These are phyloP conservation scores for Fusarium guadeloupense DNA, from an alignment of 2,329 filamentous ascomycete species.

Conservation along the genomic window DNA sequence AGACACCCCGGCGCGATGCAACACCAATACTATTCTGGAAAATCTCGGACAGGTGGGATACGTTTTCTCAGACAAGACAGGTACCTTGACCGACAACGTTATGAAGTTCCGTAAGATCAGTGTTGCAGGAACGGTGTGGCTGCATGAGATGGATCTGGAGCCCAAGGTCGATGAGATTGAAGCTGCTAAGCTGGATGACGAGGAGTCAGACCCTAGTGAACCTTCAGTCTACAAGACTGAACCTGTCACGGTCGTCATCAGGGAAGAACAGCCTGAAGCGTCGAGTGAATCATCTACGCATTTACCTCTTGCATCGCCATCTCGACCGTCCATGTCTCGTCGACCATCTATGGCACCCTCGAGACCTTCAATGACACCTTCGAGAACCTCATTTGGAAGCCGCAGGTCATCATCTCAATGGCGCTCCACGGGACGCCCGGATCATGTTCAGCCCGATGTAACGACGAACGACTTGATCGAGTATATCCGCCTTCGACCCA, in stretches of 20 bases:
- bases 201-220: constrained; percentile 38
- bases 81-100: constrained; percentile 90
- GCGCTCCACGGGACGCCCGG: constrained; percentile 59
- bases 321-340: constrained; percentile 42
- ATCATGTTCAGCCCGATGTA: constrained; percentile 63
- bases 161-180: constrained; percentile 41
- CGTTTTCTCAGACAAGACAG: constrained; percentile 94
- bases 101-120: constrained; percentile 97
- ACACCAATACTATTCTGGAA: constrained; percentile 94
- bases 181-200: constrained; percentile 27
- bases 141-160: constrained; percentile 79
- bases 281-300: constrained; percentile 12
- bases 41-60: constrained; percentile 91
- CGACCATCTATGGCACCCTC: constrained; percentile 43
- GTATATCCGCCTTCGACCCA: constrained; percentile 78
- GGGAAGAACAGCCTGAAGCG: constrained; percentile 40
- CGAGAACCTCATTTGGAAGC: constrained; percentile 45
- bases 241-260: constrained; percentile 44
- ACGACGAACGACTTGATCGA: constrained; percentile 79
- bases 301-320: constrained; percentile 42
- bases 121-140: constrained; percentile 87
- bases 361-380: constrained; percentile 42
- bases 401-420: constrained; percentile 60
- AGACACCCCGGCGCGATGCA: constrained; percentile 86
- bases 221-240: constrained; percentile 44